Evolutionary conservation across 2,329 filamentous ascomycete genomes (phyloP).

Genomic region (Fusarium pseudonygamai): DNA sequence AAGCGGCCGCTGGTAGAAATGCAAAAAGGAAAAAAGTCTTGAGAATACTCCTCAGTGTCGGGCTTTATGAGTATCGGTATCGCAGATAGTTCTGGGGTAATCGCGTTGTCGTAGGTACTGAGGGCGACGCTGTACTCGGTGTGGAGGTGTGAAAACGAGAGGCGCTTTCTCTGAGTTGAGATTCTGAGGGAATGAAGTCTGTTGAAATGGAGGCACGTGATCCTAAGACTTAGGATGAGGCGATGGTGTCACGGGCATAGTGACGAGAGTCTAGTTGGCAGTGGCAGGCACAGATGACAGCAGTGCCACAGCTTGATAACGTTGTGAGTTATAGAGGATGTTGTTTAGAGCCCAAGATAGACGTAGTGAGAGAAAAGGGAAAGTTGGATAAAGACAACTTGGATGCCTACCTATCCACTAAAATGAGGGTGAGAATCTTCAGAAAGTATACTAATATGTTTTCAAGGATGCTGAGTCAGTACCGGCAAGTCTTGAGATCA

Average conservation of each 20-base stretch:
- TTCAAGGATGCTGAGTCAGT: too few species aligned
- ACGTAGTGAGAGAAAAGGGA: fast-evolving
- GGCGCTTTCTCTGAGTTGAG: neutral
- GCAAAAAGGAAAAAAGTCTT: fast-evolving
- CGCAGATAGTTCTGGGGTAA: fast-evolving
- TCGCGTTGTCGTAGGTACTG: fast-evolving
- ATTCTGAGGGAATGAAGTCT: too few species aligned
- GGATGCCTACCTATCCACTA: too few species aligned
- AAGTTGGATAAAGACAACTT: too few species aligned
- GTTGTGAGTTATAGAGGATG: fast-evolving
- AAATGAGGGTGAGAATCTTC: too few species aligned
- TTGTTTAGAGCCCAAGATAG: neutral
- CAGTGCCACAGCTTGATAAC: neutral
- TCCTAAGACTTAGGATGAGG: neutral
- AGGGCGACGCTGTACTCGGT: fast-evolving
- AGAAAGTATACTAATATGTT: too few species aligned
- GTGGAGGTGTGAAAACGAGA: fast-evolving
- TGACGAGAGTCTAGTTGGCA: neutral
- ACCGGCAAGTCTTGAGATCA: too few species aligned
- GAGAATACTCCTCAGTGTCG: fast-evolving
- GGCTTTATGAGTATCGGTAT: fast-evolving
- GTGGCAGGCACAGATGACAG: neutral
- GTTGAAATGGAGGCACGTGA: neutral
- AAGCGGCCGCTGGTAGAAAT: fast-evolving
- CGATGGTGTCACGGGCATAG: too few species aligned